Evolutionary conservation across 1,284 basidiomycete species (phyloP).

Genomic region (Ustilago sp.): DNA sequence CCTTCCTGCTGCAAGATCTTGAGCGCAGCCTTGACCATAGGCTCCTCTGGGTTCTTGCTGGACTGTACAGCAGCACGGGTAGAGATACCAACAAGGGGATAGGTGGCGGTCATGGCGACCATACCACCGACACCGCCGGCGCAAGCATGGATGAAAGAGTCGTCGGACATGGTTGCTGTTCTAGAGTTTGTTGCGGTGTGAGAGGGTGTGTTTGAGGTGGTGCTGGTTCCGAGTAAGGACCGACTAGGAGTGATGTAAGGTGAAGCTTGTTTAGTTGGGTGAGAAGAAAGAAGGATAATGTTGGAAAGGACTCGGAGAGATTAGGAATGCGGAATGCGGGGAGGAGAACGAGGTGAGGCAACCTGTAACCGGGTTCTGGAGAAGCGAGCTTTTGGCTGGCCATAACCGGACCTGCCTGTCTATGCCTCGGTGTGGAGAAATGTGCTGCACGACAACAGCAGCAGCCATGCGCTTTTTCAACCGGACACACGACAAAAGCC

Average conservation of each 20-base stretch:
- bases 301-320: constrained; percentile 4
- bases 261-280: not conserved
- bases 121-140: constrained; percentile 92
- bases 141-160: constrained; percentile 87
- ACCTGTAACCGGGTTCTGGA: not conserved
- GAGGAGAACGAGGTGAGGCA: not conserved
- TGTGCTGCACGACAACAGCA: constrained; percentile 2
- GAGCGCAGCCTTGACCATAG: constrained; percentile 72
- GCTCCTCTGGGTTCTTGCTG: constrained; percentile 78
- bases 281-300: not conserved
- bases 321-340: constrained; percentile 15
- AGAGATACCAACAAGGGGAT: constrained; percentile 88
- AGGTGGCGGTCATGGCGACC: constrained; percentile 70
- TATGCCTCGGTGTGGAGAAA: constrained; percentile 11
- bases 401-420: constrained; percentile 11
- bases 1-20: constrained; percentile 89
- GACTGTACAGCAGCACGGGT: constrained; percentile 92
- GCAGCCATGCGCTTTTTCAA: constrained; percentile 1
- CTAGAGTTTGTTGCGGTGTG: not conserved
- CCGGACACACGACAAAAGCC: not conserved
- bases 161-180: constrained; percentile 68
- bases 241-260: constrained; percentile 3
- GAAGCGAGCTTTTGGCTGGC: constrained; percentile 8
- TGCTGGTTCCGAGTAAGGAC: constrained; percentile 15
- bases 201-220: not conserved